Evolutionary conservation across 2,329 filamentous ascomycete species (phyloP).

Genomic region (Pseudovirgaria hyperparasitica): DNA sequence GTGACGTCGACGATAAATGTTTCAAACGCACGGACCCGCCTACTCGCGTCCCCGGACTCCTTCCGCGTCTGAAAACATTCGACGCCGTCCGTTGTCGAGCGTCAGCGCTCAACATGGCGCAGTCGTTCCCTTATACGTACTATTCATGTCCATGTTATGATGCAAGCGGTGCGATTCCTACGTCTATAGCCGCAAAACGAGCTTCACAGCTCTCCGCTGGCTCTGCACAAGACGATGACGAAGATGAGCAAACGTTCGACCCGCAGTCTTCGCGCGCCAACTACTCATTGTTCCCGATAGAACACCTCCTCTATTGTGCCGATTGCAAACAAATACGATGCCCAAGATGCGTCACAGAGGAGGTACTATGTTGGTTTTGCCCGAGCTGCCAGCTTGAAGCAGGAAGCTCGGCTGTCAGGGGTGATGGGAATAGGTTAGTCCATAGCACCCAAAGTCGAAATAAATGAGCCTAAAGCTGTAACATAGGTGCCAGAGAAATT

Average conservation of each 20-base stretch:
- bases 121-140: slow-evolving; percentile 49
- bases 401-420: slow-evolving; percentile 81
- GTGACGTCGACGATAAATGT: too few relatives aligned
- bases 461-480: slow-evolving; percentile 1
- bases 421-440: slow-evolving; percentile 75
- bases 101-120: slow-evolving; percentile 32
- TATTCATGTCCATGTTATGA: slow-evolving; percentile 53
- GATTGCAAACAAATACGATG: slow-evolving; percentile 96
- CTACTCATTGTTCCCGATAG: slow-evolving; percentile 84
- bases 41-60: not conserved
- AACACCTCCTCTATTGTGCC: slow-evolving; percentile 91
- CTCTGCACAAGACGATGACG: slow-evolving; percentile 38
- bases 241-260: slow-evolving; percentile 73
- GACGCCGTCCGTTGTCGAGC: too few relatives aligned
- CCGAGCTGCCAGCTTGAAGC: slow-evolving; percentile 94
- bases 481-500: slow-evolving; percentile 75
- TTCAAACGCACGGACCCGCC: too few relatives aligned
- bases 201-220: slow-evolving; percentile 19
- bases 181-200: slow-evolving; percentile 13
- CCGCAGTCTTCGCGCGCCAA: slow-evolving; percentile 73
- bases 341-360: slow-evolving; percentile 79
- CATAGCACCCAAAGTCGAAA: not conserved
- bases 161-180: slow-evolving; percentile 19
- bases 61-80: slow-evolving; percentile 1
- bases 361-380: slow-evolving; percentile 91